Evolutionary conservation across 345 rosid genomes (phyloP).

Genomic region (Psidium guajava): DNA sequence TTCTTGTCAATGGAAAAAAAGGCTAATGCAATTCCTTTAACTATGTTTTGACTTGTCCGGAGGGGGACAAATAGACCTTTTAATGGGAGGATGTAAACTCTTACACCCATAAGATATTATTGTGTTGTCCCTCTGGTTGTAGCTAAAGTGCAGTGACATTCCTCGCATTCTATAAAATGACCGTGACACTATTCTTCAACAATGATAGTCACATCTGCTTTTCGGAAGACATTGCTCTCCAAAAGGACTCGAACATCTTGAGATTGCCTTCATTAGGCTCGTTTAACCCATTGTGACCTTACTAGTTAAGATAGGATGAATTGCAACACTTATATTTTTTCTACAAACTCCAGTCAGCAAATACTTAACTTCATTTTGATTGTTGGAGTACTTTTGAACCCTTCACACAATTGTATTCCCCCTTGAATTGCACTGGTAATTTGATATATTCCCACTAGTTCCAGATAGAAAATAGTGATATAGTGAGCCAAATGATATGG

Average conservation of each 20-base stretch:
- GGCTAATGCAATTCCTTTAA: neutral
- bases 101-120: neutral
- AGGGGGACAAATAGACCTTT: neutral
- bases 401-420: neutral
- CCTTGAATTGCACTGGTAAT: neutral
- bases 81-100: neutral
- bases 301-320: neutral
- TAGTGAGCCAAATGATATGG: neutral
- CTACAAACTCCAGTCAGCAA: neutral
- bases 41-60: neutral
- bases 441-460: neutral
- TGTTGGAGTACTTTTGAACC: neutral
- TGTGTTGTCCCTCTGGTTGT: neutral
- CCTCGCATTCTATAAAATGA: neutral
- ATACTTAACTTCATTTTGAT: neutral
- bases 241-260: neutral
- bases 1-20: neutral
- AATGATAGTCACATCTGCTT: neutral
- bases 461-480: neutral
- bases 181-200: neutral
- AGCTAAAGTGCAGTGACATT: neutral
- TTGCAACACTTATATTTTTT: neutral
- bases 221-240: neutral
- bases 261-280: neutral
- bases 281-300: neutral